Evolutionary conservation across 2,329 filamentous ascomycete genomes (phyloP), one percentile per base, ranked within the genome.

Genomic region (Byssochlamys sp.): DNA sequence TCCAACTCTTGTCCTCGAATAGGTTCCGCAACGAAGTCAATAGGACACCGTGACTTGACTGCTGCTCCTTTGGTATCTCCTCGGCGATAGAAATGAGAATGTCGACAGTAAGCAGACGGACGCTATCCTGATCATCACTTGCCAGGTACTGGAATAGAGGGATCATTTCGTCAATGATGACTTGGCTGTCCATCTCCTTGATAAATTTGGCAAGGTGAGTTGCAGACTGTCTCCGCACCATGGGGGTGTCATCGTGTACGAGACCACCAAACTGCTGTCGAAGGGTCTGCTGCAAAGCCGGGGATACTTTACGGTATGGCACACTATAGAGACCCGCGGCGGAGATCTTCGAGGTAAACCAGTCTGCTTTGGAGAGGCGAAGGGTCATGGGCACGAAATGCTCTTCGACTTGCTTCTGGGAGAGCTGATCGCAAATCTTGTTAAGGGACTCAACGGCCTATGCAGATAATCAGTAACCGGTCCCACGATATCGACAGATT

Each of bases 1-100:
- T 86, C 94, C 94, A 99, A 78, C 94, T 97, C 84, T 97, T 99
- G 75, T 99, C 94, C 69, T 96, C 94, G 77, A 99, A 97, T 70
- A 99, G 77, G 77, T 85, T 95, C 67, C 94, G 87, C 69, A 99
- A 78, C 52, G 92, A 91, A 54, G 90, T 92, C 68, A 99, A 80
- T 58, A 99, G 79, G 57, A 97, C 90, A 55, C 92, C 94, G 70
- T 97, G 92, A 76, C 91, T 96, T 52, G 90, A 87, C 76, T 99
- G 94, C 74, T 99, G 91, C 75, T 97, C 94, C 77, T 97, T 97
- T 60, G 94, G 94, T 29, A 99, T 91, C 59, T 92, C 90, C 76
- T 99, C 94, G 60, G 94, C 92, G 68, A 99, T 95, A 45, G 92
- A 88, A 69, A 97, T 95, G 65, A 99, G 83, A 62, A 97, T 90